Evolutionary conservation across 148 eudicot genomes (phyloP).

Genomic region (Rhododendron simsii): DNA sequence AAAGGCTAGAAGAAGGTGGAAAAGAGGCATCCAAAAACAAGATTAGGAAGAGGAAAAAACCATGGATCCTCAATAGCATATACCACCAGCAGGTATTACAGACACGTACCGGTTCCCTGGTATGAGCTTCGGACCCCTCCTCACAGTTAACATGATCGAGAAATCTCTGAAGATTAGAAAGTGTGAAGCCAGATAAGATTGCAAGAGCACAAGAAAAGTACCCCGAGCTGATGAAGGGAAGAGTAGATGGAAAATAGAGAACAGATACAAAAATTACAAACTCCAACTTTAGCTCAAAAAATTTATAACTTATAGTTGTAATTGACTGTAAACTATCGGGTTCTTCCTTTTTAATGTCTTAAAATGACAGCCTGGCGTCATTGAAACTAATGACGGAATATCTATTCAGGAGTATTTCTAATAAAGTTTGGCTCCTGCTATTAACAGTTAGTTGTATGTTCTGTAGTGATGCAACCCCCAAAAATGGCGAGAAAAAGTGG

Average conservation of each 20-base stretch:
- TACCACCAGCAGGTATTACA: neutral
- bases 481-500: neutral
- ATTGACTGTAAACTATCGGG: neutral
- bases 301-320: neutral
- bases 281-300: neutral
- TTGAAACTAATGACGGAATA: neutral
- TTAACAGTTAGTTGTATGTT: neutral
- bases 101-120: slow-evolving; percentile 43
- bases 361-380: neutral
- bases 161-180: slow-evolving; percentile 17
- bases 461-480: neutral
- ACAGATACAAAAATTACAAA: neutral
- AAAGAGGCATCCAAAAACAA: slow-evolving; percentile 12
- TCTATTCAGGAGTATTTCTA: neutral
- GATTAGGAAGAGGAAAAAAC: neutral
- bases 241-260: neutral
- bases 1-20: slow-evolving; percentile 51
- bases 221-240: neutral
- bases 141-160: slow-evolving; percentile 16
- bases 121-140: slow-evolving; percentile 15
- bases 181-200: neutral
- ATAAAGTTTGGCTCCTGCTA: neutral
- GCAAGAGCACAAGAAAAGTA: neutral
- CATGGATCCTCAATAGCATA: neutral
- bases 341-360: neutral